phyloP scores from a whole-genome alignment of 441 rosid genomes.

The Adansonia grandidieri region DNA sequence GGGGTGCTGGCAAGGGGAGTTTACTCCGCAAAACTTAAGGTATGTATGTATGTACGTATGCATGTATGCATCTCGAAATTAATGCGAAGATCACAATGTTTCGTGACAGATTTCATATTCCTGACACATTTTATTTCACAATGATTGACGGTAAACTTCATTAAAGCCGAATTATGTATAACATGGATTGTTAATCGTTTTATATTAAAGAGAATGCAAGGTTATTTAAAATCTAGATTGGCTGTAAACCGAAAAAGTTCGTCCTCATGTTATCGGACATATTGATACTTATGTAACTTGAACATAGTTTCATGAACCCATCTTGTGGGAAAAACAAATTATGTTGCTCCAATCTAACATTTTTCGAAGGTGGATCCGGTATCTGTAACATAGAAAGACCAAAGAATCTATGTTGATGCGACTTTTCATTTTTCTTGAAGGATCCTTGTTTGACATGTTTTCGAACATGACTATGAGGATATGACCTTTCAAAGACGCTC shows the following conservation, averaged over 20 bases:
- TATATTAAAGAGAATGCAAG: background rate
- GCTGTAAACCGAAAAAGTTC: background rate
- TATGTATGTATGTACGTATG: slow-evolving; percentile 26
- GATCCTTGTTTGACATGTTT: too few relatives aligned
- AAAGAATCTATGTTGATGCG: too few relatives aligned
- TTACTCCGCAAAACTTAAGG: slow-evolving; percentile 49
- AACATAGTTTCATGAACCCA: background rate
- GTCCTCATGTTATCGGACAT: background rate
- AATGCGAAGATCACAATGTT: background rate
- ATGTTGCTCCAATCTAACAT: too few relatives aligned
- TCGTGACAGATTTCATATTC: background rate
- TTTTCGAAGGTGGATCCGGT: too few relatives aligned
- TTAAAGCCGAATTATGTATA: background rate
- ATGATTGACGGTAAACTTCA: background rate
- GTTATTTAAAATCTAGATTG: background rate
- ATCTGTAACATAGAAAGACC: too few relatives aligned
- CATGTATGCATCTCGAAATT: background rate
- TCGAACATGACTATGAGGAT: too few relatives aligned
- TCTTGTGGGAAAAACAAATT: too few relatives aligned
- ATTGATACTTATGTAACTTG: background rate
- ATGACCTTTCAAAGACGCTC: too few relatives aligned
- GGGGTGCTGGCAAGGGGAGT: slow-evolving; percentile 48
- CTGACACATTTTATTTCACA: background rate
- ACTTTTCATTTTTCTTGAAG: too few relatives aligned
- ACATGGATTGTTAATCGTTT: background rate